Evolutionary conservation across 1,284 basidiomycete species (phyloP), one percentile per base, ranked within the genome.

Genomic region (Acaromyces ingoldii): DNA sequence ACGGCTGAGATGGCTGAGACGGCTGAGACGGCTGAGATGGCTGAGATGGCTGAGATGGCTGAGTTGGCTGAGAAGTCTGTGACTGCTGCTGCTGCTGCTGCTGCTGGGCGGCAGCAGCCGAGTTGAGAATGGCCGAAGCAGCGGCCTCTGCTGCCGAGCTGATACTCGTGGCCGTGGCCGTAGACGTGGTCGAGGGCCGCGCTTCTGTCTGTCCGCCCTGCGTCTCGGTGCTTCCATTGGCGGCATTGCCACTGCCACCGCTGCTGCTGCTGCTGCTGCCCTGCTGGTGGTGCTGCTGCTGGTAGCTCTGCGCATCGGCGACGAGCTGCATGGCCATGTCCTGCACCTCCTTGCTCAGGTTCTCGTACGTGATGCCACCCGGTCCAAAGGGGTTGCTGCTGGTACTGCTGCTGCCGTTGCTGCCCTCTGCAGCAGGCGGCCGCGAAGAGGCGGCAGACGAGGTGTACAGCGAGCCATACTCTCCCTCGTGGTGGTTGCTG

Each of bases 251-350:
- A n/a, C n/a, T n/a, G n/a, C n/a, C n/a, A n/a, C n/a, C n/a, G n/a
- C n/a, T n/a, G n/a, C n/a, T n/a, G n/a, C n/a, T n/a, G n/a, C n/a
- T n/a, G n/a, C n/a, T n/a, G n/a, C n/a, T n/a, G n/a, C n/a, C n/a
- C n/a, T n/a, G n/a, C n/a, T n/a, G n/a, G n/a, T n/a, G n/a, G n/a
- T 40, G 21, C 28, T 40, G 38, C 7, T 40, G 21, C 19, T 45
- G 30, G 42, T 45, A 45, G 11, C n/a, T 22, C 24, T 22, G 17
- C 5, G 42, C 42, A n/a, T 45, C 29, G 15, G 42, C 42, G 13
- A 45, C 42, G 11, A 45, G 26, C 13, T 45, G 42, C 42, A 45
- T 45, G 17, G 42, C 42, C 42, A 45, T 45, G 24, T 45, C 42
- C 26, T 45, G 42, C 26, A 45, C 42, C 34, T 45, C 42, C 15